These are phyloP conservation scores for Rhizophagus sp. DNA, from an alignment of 192 early-diverging fungal genomes.

Conservation along the genomic window DNA sequence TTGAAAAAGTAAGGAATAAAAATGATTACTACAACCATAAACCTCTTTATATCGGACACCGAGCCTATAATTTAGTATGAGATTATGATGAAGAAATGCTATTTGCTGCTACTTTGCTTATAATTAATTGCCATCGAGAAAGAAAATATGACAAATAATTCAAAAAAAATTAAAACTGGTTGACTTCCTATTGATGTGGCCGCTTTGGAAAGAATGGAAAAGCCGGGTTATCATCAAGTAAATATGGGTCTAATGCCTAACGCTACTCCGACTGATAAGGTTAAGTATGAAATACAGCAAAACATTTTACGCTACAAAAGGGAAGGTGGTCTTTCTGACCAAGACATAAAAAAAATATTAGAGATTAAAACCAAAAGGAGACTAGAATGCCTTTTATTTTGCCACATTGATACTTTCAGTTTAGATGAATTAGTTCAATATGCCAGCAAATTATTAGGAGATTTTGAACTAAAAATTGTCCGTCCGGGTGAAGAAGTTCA, in stretches of 20 bases:
- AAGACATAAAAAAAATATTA: conserved; percentile 5
- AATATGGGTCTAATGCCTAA: not conserved
- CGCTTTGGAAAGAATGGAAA: not conserved
- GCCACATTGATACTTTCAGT: not conserved
- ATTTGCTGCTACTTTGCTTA: not conserved
- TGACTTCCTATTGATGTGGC: not conserved
- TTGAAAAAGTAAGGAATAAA: not conserved
- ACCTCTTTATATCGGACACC: conserved; percentile 9
- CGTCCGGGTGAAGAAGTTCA: too few relatives aligned
- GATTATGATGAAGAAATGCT: conserved; percentile 7
- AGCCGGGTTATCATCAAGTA: not conserved
- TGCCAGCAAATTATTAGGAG: not conserved
- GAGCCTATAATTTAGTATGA: conserved; percentile 10
- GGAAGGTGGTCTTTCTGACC: not conserved
- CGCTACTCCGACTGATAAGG: not conserved
- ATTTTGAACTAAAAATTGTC: conserved; percentile 1
- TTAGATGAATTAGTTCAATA: conserved; percentile 17
- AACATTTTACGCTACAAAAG: not conserved
- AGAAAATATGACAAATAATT: conserved; percentile 7
- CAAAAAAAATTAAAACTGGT: conserved; percentile 10
- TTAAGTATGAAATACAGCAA: not conserved
- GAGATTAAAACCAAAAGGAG: not conserved
- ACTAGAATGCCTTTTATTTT: not conserved
- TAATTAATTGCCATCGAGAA: conserved; percentile 15
- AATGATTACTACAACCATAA: not conserved